Base-by-base conservation (phyloP, 108 stramenopile species). In the Seminavis robusta region DNA sequence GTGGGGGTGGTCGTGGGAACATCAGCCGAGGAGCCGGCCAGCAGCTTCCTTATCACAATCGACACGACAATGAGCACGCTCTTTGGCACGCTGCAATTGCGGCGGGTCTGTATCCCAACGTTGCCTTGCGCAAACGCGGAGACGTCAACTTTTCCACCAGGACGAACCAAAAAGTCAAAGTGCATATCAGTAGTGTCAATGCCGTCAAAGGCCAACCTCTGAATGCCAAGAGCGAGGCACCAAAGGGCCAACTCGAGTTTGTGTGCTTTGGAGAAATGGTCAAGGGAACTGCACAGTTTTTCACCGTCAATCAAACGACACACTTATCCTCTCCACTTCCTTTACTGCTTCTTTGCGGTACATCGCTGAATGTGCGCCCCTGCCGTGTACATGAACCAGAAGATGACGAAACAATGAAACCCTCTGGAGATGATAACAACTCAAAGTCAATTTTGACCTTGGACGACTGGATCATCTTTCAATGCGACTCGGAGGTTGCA, bases 81-180 rank as follows among this genome's bases (percentile, higher is more conserved):
- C 52, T 75, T 40, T 76, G 76, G 50, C 76, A 80, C 33, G 81
- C 87, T 25, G 58, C 82, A 4, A 71, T 85, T 46, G 71, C 67
- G 21, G 87, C 87, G 1, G 87, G 87, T 10, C 55, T 84, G 33
- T 89, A 89, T 55, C 87, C 87, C 20, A 89, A 89, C 50, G 59
- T 89, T 3, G 79, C 80, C 7, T 81, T 42, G 21, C 67, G 87
- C 23, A 59, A 71, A 26, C 23, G 24, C 26, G 87, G 87, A 2
- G 81, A 84, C 15, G 61, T 72, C 1, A 89, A 89, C 47, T 89
- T 83, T 64, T 70, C 79, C 1, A 89, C 83, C 1, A 74, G 74
- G 64, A 69, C 73, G 11, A 84, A 83, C 33, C 74, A 67, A 47
- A 89, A 85, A 51, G 72, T 72, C 31, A 89, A 85, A 65, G 74